Evolutionary conservation across 1,284 basidiomycete species (phyloP).

Genomic region (Rhodotorula sp.): DNA sequence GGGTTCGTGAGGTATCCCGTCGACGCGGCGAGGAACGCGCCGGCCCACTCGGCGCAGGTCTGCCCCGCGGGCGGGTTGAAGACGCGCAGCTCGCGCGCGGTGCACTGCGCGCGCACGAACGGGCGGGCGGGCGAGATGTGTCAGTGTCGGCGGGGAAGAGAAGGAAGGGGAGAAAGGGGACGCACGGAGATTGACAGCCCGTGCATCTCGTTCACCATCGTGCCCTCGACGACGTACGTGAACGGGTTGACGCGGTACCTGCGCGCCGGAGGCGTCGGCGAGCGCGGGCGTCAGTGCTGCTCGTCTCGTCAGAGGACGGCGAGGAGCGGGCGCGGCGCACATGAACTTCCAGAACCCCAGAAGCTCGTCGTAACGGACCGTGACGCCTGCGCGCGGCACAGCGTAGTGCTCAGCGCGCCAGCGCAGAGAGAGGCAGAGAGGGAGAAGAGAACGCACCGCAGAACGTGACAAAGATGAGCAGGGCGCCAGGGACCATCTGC

Average conservation of each 20-base stretch:
- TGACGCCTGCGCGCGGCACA: conserved; percentile 27
- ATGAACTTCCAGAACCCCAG: conserved; percentile 59
- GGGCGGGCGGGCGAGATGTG: conserved; percentile 47
- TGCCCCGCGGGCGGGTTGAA: conserved; percentile 49
- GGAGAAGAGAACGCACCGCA: conserved; percentile 23
- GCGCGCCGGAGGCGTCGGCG: no score
- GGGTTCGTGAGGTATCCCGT: conserved; percentile 79
- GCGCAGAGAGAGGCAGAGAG: no score
- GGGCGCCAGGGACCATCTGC: conserved; percentile 65
- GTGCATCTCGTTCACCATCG: conserved; percentile 77
- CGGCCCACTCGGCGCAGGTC: conserved; percentile 49
- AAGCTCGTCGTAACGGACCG: conserved; percentile 57
- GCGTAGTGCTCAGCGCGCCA: background rate
- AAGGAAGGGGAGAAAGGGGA: background rate
- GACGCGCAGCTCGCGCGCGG: conserved; percentile 19
- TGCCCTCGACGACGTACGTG: conserved; percentile 53
- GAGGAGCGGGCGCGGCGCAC: no score
- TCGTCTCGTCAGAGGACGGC: no score
- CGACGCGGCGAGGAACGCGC: conserved; percentile 46
- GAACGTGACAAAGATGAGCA: conserved; percentile 59
- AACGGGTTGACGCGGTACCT: conserved; percentile 54
- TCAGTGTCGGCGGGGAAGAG: conserved; percentile 43
- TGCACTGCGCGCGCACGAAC: conserved; percentile 1
- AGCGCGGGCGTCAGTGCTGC: no score
- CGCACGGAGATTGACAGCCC: conserved; percentile 61